Conservation (phyloP, 2,329 filamentous ascomycete genomes). For the Apiospora phragmitis region DNA sequence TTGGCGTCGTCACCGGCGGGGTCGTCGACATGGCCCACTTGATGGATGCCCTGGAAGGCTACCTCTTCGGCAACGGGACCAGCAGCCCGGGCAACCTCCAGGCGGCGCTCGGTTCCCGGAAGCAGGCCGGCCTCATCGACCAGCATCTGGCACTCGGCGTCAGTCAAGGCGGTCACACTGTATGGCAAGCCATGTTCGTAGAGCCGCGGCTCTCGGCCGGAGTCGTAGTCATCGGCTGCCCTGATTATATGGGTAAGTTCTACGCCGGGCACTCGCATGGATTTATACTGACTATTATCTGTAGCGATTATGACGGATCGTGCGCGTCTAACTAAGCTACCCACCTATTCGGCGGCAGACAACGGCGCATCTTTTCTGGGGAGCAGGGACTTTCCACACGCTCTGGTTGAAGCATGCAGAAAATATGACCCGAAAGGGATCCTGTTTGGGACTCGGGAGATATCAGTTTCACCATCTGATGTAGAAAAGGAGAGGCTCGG, state of each 20-base stretch:
- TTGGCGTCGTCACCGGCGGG: slow-evolving; percentile 71
- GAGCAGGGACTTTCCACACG: slow-evolving; percentile 72
- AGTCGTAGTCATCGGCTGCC: slow-evolving; percentile 82
- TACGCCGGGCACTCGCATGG: not conserved
- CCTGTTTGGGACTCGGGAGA: slow-evolving; percentile 56
- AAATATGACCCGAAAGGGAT: slow-evolving; percentile 75
- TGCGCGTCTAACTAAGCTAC: slow-evolving; percentile 67
- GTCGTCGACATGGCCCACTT: slow-evolving; percentile 73
- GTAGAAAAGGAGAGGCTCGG: slow-evolving; percentile 45
- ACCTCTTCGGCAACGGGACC: slow-evolving; percentile 57
- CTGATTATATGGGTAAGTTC: slow-evolving; percentile 72
- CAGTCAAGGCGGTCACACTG: slow-evolving; percentile 82
- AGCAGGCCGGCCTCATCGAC: slow-evolving; percentile 41
- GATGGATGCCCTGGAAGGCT: slow-evolving; percentile 76
- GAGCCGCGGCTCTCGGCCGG: slow-evolving; percentile 79
- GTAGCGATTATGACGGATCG: slow-evolving; percentile 73
- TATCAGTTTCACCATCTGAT: slow-evolving; percentile 33
- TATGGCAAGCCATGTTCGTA: slow-evolving; percentile 79
- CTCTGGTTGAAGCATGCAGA: slow-evolving; percentile 63
- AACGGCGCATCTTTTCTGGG: slow-evolving; percentile 69
- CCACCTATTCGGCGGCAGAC: slow-evolving; percentile 57
- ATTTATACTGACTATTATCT: not conserved
- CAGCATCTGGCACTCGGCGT: slow-evolving; percentile 79
- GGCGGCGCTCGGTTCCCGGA: not conserved
- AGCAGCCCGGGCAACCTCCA: slow-evolving; percentile 17